Conservation (phyloP, 2,329 filamentous ascomycete species). For the Anisogramma anomala region DNA sequence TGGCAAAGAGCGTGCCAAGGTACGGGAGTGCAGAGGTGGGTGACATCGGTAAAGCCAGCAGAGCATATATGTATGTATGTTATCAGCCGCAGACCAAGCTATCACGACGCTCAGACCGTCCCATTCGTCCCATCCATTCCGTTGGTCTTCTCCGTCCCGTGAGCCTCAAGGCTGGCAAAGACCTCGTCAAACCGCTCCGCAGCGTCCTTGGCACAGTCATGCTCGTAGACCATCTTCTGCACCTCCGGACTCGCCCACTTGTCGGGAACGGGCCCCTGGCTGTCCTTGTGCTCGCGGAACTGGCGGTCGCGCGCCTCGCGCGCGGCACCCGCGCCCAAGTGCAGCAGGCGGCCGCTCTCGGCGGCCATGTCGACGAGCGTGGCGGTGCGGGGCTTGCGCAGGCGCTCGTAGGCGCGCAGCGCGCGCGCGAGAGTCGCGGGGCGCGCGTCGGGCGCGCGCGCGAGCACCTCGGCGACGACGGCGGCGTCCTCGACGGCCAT, state of each 20-base stretch:
- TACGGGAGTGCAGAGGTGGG: too few relatives aligned
- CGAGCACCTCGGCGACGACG: constrained; percentile 43
- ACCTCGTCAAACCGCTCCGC: constrained; percentile 39
- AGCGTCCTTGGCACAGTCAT: constrained; percentile 48
- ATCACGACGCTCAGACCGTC: neutral
- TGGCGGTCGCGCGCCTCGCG: constrained; percentile 47
- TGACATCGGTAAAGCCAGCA: too few relatives aligned
- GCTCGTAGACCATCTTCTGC: constrained; percentile 53
- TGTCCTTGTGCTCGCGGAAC: constrained; percentile 39
- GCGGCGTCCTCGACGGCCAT: constrained; percentile 59
- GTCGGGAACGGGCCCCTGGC: constrained; percentile 44
- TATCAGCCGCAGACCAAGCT: too few relatives aligned
- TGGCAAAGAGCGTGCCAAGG: too few relatives aligned
- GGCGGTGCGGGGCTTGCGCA: constrained; percentile 44
- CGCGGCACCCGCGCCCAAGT: constrained; percentile 46
- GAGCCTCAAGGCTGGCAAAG: constrained; percentile 21
- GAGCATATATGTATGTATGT: too few relatives aligned
- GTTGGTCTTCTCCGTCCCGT: neutral
- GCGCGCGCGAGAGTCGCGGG: constrained; percentile 33
- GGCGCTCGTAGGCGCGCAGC: constrained; percentile 42
- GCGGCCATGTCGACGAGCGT: constrained; percentile 43
- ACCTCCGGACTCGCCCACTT: constrained; percentile 63
- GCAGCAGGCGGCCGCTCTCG: constrained; percentile 40
- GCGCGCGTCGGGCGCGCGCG: constrained; percentile 26
- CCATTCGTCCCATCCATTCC: neutral